These are phyloP conservation scores for Chaetomium tenue DNA, from an alignment of 495 filamentous ascomycete genomes.

Conservation along the genomic window DNA sequence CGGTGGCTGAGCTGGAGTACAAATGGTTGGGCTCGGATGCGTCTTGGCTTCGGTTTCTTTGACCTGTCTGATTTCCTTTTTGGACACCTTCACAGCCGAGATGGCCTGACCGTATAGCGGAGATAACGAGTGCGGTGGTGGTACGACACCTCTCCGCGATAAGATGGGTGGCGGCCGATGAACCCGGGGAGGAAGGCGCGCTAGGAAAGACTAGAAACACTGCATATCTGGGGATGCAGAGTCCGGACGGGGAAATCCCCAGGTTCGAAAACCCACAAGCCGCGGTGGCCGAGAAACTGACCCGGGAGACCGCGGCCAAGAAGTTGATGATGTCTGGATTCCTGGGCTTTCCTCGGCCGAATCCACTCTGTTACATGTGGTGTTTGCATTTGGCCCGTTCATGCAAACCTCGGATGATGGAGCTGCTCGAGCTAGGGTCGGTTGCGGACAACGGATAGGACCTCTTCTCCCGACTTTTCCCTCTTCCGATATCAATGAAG, in stretches of 20 bases:
- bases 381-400: slow-evolving; percentile 14
- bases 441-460: slow-evolving; percentile 14
- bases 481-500: slow-evolving; percentile 6
- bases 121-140: not conserved
- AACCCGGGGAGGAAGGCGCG: slow-evolving; percentile 13
- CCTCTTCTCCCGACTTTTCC: slow-evolving; percentile 8
- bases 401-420: slow-evolving; percentile 8
- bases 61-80: slow-evolving; percentile 11
- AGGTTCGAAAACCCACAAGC: slow-evolving; percentile 11
- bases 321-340: slow-evolving; percentile 1
- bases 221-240: slow-evolving; percentile 19
- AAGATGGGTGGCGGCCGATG: slow-evolving; percentile 13
- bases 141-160: not conserved
- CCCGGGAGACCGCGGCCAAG: slow-evolving; percentile 5
- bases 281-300: slow-evolving; percentile 5
- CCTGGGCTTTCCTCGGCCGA: slow-evolving; percentile 21
- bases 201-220: slow-evolving; percentile 3
- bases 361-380: slow-evolving; percentile 4
- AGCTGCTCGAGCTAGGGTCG: slow-evolving; percentile 9
- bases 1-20: slow-evolving; percentile 33
- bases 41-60: slow-evolving; percentile 17
- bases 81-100: not conserved
- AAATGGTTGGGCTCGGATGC: slow-evolving; percentile 28
- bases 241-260: slow-evolving; percentile 10
- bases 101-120: not conserved